These are phyloP conservation scores for Knufia petricola DNA, from an alignment of 2,329 filamentous ascomycete species.

Conservation along the genomic window DNA sequence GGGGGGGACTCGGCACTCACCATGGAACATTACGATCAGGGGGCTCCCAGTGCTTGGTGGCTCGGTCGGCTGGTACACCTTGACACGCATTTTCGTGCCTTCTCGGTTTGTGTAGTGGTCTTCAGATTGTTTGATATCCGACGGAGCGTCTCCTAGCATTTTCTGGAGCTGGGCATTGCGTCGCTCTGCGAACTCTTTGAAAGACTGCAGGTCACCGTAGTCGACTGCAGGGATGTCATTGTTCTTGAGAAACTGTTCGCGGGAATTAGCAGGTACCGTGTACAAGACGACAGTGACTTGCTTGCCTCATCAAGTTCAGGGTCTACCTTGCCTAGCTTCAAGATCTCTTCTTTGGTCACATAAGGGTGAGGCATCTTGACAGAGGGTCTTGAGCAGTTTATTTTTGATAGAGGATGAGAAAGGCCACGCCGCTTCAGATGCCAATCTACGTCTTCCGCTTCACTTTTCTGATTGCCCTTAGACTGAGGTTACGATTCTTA, in stretches of 20 bases:
- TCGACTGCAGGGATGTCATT: slow-evolving; percentile 16
- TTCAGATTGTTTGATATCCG: slow-evolving; percentile 20
- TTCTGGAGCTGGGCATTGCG: slow-evolving; percentile 14
- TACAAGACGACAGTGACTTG: not conserved
- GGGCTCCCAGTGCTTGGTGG: not conserved
- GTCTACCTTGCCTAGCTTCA: slow-evolving; percentile 23
- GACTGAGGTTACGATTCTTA: no score
- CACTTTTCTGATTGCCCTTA: no score
- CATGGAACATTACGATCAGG: slow-evolving; percentile 22
- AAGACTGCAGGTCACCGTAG: slow-evolving; percentile 15
- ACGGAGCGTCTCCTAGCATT: slow-evolving; percentile 14
- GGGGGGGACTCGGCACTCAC: no score
- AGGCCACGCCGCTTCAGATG: no score
- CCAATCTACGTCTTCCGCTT: no score
- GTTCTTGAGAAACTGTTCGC: slow-evolving; percentile 16
- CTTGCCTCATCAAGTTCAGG: slow-evolving; percentile 18
- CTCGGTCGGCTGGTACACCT: slow-evolving; percentile 20
- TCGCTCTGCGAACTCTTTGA: slow-evolving; percentile 15
- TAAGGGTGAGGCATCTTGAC: slow-evolving; percentile 6
- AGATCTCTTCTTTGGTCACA: slow-evolving; percentile 19
- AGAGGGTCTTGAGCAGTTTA: no score
- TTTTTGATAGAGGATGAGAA: no score
- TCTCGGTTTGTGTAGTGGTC: slow-evolving; percentile 21
- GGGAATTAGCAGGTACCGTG: not conserved
- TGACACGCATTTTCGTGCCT: slow-evolving; percentile 21